These are phyloP conservation scores for Conoideocrella luteorostrata DNA, from an alignment of 2,329 filamentous ascomycete genomes.

Conservation along the genomic window DNA sequence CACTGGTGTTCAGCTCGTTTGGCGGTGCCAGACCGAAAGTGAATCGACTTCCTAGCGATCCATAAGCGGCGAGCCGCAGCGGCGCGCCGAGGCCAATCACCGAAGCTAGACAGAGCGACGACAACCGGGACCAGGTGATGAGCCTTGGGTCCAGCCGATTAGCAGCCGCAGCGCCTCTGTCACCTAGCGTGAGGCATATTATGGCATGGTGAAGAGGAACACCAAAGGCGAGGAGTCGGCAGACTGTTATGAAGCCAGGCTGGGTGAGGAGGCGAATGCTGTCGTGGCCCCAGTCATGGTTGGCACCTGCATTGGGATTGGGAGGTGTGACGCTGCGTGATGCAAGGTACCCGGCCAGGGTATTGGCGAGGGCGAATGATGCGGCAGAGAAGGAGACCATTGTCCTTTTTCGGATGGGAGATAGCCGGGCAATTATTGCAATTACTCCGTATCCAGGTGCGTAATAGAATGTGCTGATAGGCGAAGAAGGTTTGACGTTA, in stretches of 20 bases:
- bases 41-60: constrained; percentile 42
- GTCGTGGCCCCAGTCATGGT: constrained; percentile 4
- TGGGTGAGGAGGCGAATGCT: constrained; percentile 1
- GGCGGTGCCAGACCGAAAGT: constrained; percentile 46
- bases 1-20: constrained; percentile 36
- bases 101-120: constrained; percentile 21
- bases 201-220: constrained; percentile 1
- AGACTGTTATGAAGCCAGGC: neutral
- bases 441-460: too few relatives aligned
- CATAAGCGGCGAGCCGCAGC: constrained; percentile 32
- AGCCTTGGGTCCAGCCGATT: constrained; percentile 19
- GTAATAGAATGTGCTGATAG: too few relatives aligned
- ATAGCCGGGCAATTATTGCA: too few relatives aligned
- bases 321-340: constrained; percentile 2
- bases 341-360: constrained; percentile 3
- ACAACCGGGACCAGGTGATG: constrained; percentile 26
- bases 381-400: constrained; percentile 7
- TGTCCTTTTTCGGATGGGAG: too few relatives aligned
- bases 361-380: constrained; percentile 3
- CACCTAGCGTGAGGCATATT: neutral
- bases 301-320: neutral
- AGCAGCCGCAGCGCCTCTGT: neutral
- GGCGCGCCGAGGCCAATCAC: constrained; percentile 22
- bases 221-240: neutral
- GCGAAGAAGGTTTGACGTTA: too few relatives aligned